These are phyloP conservation scores for Sclerotinia nivalis DNA, from an alignment of 2,329 filamentous ascomycete genomes.

Conservation along the genomic window DNA sequence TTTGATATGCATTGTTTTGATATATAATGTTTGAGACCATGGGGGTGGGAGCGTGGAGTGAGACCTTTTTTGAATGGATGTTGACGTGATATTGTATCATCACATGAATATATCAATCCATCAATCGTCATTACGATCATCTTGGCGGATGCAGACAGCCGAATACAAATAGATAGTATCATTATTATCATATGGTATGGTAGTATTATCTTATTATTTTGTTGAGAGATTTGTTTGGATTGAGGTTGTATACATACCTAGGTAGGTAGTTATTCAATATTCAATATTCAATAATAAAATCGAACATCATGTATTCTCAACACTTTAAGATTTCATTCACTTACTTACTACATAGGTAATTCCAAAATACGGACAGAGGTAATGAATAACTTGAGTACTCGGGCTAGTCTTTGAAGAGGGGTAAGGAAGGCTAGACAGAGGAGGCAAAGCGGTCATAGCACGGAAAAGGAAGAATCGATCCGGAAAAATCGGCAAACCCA, in stretches of 20 bases:
- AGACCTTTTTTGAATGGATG: too few species aligned
- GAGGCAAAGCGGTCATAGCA: not conserved
- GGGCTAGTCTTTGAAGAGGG: too few species aligned
- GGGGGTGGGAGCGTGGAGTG: too few species aligned
- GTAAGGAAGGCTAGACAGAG: too few species aligned
- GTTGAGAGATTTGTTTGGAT: not conserved
- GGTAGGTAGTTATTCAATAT: not conserved
- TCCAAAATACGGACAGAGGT: too few species aligned
- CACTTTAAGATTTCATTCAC: too few species aligned
- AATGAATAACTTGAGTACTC: too few species aligned
- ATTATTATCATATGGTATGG: not conserved
- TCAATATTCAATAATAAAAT: not conserved
- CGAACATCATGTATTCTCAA: not conserved
- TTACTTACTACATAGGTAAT: too few species aligned
- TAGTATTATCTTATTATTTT: not conserved
- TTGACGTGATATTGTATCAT: not conserved
- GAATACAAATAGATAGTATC: not conserved
- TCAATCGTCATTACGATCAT: not conserved
- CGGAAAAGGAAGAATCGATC: not conserved
- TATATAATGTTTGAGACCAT: too few species aligned
- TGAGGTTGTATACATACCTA: not conserved
- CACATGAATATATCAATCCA: too few species aligned
- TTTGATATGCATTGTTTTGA: too few species aligned
- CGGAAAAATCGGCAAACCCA: not conserved
- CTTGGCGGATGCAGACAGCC: not conserved